Conservation (phyloP, 1,284 basidiomycete species). For the Takashimella koratensis region DNA sequence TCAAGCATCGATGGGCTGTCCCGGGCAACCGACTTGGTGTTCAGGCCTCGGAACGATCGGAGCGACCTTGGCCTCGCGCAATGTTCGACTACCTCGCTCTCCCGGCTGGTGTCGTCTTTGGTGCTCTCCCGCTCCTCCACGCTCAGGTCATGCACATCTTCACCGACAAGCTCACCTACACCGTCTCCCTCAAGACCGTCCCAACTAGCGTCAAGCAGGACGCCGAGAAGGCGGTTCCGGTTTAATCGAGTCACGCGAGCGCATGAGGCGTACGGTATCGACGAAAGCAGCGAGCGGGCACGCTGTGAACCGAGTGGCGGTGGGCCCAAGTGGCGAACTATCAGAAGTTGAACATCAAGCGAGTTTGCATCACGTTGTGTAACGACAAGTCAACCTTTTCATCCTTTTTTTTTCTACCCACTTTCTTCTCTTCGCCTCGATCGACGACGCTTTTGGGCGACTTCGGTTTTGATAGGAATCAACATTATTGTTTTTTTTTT, state of each 20-base stretch:
- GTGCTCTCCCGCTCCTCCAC: slow-evolving; percentile 34
- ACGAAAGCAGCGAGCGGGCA: background rate
- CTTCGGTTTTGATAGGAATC: background rate
- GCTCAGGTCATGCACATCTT: slow-evolving; percentile 39
- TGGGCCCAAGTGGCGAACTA: background rate
- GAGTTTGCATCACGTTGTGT: background rate
- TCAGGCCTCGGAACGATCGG: slow-evolving; percentile 18
- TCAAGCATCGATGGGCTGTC: slow-evolving; percentile 25
- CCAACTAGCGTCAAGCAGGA: slow-evolving; percentile 12
- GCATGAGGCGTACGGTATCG: background rate
- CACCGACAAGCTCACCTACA: slow-evolving; percentile 37
- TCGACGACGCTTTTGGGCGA: background rate
- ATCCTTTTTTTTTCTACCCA: background rate
- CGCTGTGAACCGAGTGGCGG: background rate
- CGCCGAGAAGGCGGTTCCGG: slow-evolving; percentile 10
- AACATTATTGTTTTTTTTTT: background rate
- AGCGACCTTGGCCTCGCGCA: slow-evolving; percentile 18
- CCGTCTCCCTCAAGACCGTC: slow-evolving; percentile 27
- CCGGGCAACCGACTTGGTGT: slow-evolving; percentile 16
- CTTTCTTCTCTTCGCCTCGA: background rate
- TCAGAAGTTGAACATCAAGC: background rate
- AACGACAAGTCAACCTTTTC: background rate
- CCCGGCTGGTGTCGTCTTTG: slow-evolving; percentile 36
- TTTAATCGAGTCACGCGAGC: background rate
- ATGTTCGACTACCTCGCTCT: slow-evolving; percentile 27